Percentiles rank a stretch among this genome's conserved stretches.
Evolutionary conservation across 2,329 filamentous ascomycete species (phyloP).

Genomic region (Microsporum ferrugineum): DNA sequence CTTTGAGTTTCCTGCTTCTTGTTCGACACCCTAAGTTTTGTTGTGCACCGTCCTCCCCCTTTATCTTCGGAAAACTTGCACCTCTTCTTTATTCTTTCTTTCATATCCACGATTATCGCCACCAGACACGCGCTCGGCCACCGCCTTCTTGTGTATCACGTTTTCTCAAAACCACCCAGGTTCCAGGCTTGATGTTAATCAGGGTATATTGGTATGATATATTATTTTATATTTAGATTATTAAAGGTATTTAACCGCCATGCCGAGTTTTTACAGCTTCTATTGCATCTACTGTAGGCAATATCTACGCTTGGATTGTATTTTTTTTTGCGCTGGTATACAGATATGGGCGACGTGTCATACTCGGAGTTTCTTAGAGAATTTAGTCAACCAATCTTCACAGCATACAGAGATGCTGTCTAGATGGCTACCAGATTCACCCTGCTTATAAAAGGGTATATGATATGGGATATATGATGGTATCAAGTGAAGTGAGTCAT

Average conservation of each 20-base stretch:
- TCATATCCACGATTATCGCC: neutral
- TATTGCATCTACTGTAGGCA: neutral
- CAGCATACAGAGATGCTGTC: neutral
- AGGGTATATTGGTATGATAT: neutral
- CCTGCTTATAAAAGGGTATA: neutral
- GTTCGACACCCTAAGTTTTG: neutral
- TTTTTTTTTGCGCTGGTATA: neutral
- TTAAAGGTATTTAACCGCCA: neutral
- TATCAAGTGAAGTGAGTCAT: neutral
- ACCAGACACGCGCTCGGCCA: neutral
- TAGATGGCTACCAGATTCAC: neutral
- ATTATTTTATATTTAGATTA: neutral
- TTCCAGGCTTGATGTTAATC: neutral
- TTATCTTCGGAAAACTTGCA: neutral
- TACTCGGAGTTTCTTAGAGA: neutral
- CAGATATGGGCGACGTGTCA: neutral
- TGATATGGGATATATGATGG: neutral
- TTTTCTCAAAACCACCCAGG: neutral
- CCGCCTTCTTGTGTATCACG: neutral
- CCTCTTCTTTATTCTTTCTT: neutral
- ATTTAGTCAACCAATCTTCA: neutral
- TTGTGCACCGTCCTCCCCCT: neutral
- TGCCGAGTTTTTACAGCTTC: neutral
- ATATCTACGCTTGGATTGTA: neutral
- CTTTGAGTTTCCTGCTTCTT: neutral